These are phyloP conservation scores for Aspergillus nomiae DNA, from an alignment of 2,329 filamentous ascomycete species.

Conservation along the genomic window DNA sequence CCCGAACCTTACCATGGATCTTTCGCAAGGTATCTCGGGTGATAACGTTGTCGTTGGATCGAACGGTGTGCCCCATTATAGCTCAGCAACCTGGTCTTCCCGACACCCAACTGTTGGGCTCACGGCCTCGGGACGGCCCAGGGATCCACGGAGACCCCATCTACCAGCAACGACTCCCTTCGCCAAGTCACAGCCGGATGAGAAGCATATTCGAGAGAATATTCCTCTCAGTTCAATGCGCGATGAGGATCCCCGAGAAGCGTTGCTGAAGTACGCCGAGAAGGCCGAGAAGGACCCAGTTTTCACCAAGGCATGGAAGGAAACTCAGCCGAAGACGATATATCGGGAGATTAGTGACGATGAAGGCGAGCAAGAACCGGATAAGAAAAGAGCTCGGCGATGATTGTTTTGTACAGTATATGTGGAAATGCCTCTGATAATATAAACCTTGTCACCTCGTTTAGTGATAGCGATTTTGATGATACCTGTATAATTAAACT, in stretches of 20 bases:
- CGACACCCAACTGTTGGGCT: conserved; percentile 72
- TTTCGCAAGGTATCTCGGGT: conserved; percentile 76
- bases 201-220: conserved; percentile 82
- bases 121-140: conserved; percentile 73
- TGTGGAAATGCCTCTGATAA: neutral
- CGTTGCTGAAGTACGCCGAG: conserved; percentile 90
- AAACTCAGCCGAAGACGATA: conserved; percentile 88
- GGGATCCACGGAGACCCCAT: conserved; percentile 82
- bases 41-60: conserved; percentile 76
- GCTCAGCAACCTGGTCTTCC: conserved; percentile 62
- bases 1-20: conserved; percentile 80
- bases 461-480: neutral
- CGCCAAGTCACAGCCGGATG: conserved; percentile 84
- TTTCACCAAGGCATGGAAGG: conserved; percentile 91
- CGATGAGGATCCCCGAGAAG: conserved; percentile 93
- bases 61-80: conserved; percentile 72
- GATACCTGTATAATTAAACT: neutral
- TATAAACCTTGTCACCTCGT: neutral
- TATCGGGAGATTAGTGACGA: conserved; percentile 89
- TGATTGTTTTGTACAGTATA: conserved; percentile 17
- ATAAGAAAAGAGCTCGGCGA: conserved; percentile 59
- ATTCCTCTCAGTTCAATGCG: conserved; percentile 91
- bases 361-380: conserved; percentile 67
- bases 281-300: conserved; percentile 89
- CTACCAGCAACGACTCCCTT: conserved; percentile 85